Evolutionary conservation across 1,284 basidiomycete genomes (phyloP).

Genomic region (Fereydounia khargensis): DNA sequence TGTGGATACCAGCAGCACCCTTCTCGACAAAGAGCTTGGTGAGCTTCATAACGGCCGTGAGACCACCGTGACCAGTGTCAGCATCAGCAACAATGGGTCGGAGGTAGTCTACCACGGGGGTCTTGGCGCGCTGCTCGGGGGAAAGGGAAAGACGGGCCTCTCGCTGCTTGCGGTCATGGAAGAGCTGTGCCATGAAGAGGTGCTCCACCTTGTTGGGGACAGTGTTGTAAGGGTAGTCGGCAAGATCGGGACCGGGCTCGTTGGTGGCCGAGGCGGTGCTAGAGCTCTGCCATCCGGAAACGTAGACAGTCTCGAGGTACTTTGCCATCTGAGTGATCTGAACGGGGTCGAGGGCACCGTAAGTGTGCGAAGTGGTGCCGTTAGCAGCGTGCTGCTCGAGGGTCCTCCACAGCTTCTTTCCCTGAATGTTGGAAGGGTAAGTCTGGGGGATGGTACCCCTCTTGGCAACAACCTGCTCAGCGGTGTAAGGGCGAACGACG

Average conservation of each 20-base stretch:
- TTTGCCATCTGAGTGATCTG: conserved; percentile 66
- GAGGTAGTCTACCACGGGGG: conserved; percentile 59
- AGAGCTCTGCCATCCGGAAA: conserved; percentile 56
- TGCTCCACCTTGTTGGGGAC: conserved; percentile 68
- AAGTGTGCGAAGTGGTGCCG: conserved; percentile 78
- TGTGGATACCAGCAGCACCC: conserved; percentile 80
- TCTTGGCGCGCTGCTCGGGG: conserved; percentile 64
- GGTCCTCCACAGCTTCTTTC: conserved; percentile 79
- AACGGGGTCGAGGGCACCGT: conserved; percentile 95
- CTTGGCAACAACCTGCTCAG: conserved; percentile 89
- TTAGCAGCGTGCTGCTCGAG: conserved; percentile 64
- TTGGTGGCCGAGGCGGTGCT: conserved; percentile 56
- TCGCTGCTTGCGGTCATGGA: conserved; percentile 65
- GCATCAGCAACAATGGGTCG: conserved; percentile 60
- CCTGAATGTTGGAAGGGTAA: conserved; percentile 82
- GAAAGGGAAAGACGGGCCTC: conserved; percentile 65
- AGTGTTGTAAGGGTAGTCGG: conserved; percentile 66
- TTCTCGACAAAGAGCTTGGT: conserved; percentile 87
- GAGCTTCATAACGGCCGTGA: conserved; percentile 96
- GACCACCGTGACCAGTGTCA: conserved; percentile 75
- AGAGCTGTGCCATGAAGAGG: conserved; percentile 67
- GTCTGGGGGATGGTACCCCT: conserved; percentile 80
- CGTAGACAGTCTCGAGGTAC: conserved; percentile 58
- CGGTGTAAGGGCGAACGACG: conserved; percentile 84
- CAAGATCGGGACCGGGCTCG: conserved; percentile 56